phyloP scores from a whole-genome alignment of 805 yeast genomes.

The Alloascoidea hylecoeti region DNA sequence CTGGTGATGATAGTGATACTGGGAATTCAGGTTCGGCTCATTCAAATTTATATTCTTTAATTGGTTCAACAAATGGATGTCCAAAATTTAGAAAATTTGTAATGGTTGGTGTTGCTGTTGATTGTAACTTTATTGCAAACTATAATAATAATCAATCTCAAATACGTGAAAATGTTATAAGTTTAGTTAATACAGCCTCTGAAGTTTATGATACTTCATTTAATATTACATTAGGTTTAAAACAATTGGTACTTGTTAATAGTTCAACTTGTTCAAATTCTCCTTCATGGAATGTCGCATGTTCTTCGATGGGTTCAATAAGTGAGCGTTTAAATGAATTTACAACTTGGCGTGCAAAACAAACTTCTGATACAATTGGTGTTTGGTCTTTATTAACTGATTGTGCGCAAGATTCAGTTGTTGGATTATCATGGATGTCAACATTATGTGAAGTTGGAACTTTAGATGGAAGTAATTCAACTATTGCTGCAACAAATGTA shows the following conservation, averaged over 20 bases:
- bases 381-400: conserved; percentile 19
- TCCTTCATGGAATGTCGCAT: conserved; percentile 15
- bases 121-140: conserved; percentile 16
- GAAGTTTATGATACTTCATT: conserved; percentile 18
- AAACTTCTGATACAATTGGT: conserved; percentile 16
- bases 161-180: conserved; percentile 16
- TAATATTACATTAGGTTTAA: conserved; percentile 20
- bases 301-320: conserved; percentile 10
- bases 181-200: conserved; percentile 18
- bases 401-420: conserved; percentile 18
- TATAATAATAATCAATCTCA: conserved; percentile 13
- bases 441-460: conserved; percentile 15
- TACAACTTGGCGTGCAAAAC: conserved; percentile 17
- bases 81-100: conserved; percentile 16
- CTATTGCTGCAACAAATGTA: conserved; percentile 18
- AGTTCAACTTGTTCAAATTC: conserved; percentile 10
- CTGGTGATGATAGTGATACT: conserved; percentile 2
- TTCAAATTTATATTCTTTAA: conserved; percentile 9
- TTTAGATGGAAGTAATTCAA: conserved; percentile 7
- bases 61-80: conserved; percentile 19
- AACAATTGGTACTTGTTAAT: conserved; percentile 14
- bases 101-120: conserved; percentile 21
- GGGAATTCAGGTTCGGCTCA: conserved; percentile 6
- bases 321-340: conserved; percentile 14
- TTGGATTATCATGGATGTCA: conserved; percentile 22